These are phyloP conservation scores for Asterella californica DNA, from an alignment of 225 moss, liverwort and hornwort species.

Conservation along the genomic window DNA sequence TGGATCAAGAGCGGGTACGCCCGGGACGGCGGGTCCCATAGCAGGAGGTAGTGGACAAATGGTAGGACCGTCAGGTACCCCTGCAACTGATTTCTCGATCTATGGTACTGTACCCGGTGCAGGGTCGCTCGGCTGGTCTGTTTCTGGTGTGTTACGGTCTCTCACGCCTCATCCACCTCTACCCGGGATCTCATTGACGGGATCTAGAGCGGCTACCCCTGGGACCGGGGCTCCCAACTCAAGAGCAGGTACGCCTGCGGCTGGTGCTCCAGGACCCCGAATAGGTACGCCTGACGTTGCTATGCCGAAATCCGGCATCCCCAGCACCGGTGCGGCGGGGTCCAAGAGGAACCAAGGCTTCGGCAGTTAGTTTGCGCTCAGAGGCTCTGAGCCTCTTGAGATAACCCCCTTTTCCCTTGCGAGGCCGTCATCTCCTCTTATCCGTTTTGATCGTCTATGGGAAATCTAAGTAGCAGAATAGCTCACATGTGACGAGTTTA, in stretches of 20 bases:
- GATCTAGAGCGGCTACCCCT: neutral
- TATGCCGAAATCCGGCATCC: neutral
- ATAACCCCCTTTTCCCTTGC: neutral
- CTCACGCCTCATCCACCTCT: too few relatives aligned
- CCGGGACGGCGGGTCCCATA: neutral
- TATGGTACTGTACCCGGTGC: too few relatives aligned
- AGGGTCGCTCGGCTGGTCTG: too few relatives aligned
- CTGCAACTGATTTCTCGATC: neutral
- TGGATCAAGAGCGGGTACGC: neutral
- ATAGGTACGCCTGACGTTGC: neutral
- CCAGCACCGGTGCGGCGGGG: neutral
- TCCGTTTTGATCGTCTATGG: neutral
- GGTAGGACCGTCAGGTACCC: neutral
- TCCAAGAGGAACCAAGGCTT: conserved; percentile 16
- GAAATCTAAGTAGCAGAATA: neutral
- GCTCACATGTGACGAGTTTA: neutral
- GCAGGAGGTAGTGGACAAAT: neutral
- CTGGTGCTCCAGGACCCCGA: neutral
- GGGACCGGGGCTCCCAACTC: neutral
- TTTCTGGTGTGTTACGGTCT: too few relatives aligned
- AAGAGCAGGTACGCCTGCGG: neutral
- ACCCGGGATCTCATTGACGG: neutral
- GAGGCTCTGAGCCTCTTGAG: neutral
- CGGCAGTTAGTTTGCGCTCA: neutral
- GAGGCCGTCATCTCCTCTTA: too few relatives aligned